Conservation (phyloP, 371 early-diverging fungal species). For the Apophysomyces sp. region DNA sequence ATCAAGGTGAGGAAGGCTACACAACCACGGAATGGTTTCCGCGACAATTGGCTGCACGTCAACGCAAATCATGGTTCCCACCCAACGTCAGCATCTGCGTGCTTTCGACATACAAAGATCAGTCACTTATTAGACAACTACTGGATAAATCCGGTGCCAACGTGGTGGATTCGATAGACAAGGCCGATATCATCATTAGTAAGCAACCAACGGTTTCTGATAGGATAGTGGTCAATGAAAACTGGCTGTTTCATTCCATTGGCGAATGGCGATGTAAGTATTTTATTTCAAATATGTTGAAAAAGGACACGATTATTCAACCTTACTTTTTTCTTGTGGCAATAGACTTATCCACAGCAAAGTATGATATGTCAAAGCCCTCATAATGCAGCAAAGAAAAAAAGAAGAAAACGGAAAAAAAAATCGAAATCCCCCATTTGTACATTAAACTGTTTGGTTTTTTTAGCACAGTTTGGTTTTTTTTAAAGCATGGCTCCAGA, state of each 20-base stretch:
- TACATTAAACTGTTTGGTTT: neutral
- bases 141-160: slow-evolving; percentile 7
- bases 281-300: neutral
- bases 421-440: no score
- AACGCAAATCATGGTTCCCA: slow-evolving; percentile 4
- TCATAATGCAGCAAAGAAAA: neutral
- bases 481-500: neutral
- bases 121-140: neutral
- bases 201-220: slow-evolving; percentile 1
- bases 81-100: slow-evolving; percentile 13
- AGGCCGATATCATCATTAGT: slow-evolving; percentile 15
- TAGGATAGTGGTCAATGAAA: slow-evolving; percentile 6
- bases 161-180: neutral
- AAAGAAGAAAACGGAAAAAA: neutral
- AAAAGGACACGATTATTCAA: neutral
- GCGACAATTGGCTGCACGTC: slow-evolving; percentile 2
- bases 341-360: neutral
- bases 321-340: neutral
- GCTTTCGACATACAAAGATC: neutral
- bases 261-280: slow-evolving; percentile 19
- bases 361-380: neutral
- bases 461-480: neutral
- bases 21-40: slow-evolving; percentile 8
- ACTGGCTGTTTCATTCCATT: slow-evolving; percentile 14
- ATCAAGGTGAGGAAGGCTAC: slow-evolving; percentile 6